phyloP scores from a whole-genome alignment of 129 eudicot genomes.

The Logfia minima region DNA sequence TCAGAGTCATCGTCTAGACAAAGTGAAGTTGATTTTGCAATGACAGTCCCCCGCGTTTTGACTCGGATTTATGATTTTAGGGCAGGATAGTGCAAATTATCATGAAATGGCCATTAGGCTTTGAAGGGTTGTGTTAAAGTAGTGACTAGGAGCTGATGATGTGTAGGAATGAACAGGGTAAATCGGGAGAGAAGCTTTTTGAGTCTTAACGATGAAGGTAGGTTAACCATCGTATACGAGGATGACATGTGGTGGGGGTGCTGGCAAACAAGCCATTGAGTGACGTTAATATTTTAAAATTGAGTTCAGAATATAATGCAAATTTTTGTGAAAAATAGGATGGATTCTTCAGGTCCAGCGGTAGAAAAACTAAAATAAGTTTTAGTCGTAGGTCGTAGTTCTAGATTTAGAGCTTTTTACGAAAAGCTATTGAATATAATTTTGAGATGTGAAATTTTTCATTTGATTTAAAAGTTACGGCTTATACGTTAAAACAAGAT shows the following conservation, averaged over 20 bases:
- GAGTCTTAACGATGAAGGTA: conserved; percentile 28
- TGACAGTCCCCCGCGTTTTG: background rate
- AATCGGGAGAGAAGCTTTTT: background rate
- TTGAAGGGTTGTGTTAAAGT: background rate
- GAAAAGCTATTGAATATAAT: too few species aligned
- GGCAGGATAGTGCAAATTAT: background rate
- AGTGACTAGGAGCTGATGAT: background rate
- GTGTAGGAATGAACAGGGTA: background rate
- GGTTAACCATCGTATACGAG: background rate
- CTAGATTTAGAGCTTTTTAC: too few species aligned
- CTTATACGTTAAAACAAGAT: too few species aligned
- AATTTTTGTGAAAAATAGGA: too few species aligned
- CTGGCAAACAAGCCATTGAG: background rate
- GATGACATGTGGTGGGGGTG: conserved; percentile 13
- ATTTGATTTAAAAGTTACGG: too few species aligned
- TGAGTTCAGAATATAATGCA: too few species aligned
- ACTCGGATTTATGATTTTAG: background rate
- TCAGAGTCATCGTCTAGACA: background rate
- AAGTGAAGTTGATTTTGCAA: conserved; percentile 15
- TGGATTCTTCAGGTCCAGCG: too few species aligned
- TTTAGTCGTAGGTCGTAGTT: too few species aligned
- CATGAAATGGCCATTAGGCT: background rate
- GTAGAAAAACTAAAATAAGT: too few species aligned
- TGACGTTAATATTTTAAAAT: background rate
- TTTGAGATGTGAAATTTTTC: too few species aligned